Evolutionary conservation across 2,329 filamentous ascomycete genomes (phyloP), one percentile per base, ranked within the genome.

Genomic region (Herpotrichia juniperi): DNA sequence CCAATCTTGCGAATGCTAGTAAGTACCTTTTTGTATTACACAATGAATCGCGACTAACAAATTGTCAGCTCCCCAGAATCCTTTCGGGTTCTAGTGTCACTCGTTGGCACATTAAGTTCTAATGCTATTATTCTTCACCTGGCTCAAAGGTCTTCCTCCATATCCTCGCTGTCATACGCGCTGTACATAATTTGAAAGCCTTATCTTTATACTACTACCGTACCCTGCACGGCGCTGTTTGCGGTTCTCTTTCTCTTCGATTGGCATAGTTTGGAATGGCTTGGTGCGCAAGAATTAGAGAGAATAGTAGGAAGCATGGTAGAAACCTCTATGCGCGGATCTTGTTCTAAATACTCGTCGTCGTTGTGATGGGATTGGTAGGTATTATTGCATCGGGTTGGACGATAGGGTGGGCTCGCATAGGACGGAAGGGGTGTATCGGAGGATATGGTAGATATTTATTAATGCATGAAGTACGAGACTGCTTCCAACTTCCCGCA

Each of bases 1-100:
- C 94, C 50, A 97, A 97, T 73, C 82, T 99, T 62, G 83, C 90
- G 46, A 90, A 96, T 85, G 94, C 94, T 68, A 99, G 93, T 97
- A 87, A 89, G 93, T 93, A 22, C 32, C 24, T 50, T 25, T 10
- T 25, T 51, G 14, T 16, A 25, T 17, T 47, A 24, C 12, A 19
- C 3, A 17, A n/a, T n/a, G 11, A 48, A 14, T 46, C 10, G 22
- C 26, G 50, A 24, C 54, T 57, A 56, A 62, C 46, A 4, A 4
- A 12, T 25, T 14, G 84, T 79, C 35, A 89, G 86, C 87, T 52
- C 85, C 87, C 45, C 81, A 86, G 64, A 89, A 89, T 69, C 87
- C 87, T 1, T 89, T 89, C 72, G 87, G 87, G 34, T 89, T 89
- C 63, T 88, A 81, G 62, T 26, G 19, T 19, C 22, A 26, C 19